Percentiles rank a stretch among this genome's conserved stretches.
Evolutionary conservation across 164 flowering plant genomes (phyloP).

Genomic region (Tetrastigma voinierianum): DNA sequence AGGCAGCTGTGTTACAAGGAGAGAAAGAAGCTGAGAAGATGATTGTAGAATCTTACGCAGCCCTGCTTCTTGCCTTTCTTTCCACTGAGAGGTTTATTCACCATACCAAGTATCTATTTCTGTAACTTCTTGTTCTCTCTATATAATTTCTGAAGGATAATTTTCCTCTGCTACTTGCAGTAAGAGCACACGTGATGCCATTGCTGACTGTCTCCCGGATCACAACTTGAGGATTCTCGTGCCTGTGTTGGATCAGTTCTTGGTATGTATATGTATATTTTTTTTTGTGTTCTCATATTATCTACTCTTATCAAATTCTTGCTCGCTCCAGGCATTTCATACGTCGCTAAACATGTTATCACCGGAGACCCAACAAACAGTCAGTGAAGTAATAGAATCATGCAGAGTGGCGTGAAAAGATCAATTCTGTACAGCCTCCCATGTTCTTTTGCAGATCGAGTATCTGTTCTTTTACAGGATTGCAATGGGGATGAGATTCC

Average conservation of each 20-base stretch:
- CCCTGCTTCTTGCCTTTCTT: constrained; percentile 93
- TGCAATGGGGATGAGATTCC: constrained; percentile 2
- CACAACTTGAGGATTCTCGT: constrained; percentile 67
- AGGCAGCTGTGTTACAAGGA: constrained; percentile 70
- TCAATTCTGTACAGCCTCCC: constrained; percentile 23
- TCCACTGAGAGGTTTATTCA: constrained; percentile 78
- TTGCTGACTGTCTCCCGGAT: constrained; percentile 70
- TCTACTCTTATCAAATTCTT: background rate
- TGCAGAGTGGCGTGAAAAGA: constrained; percentile 52
- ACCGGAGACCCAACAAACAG: constrained; percentile 77
- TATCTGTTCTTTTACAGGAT: constrained; percentile 11
- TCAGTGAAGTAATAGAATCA: constrained; percentile 90
- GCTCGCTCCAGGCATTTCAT: constrained; percentile 72
- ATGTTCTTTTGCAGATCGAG: constrained; percentile 4
- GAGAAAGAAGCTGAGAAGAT: constrained; percentile 97
- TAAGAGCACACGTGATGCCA: constrained; percentile 58
- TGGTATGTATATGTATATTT: constrained; percentile 87
- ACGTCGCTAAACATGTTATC: constrained; percentile 85
- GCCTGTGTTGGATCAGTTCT: constrained; percentile 94
- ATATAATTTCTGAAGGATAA: background rate
- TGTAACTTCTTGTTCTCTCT: background rate
- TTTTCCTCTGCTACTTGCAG: constrained; percentile 37
- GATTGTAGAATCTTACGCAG: constrained; percentile 94
- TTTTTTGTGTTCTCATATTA: background rate
- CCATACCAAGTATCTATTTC: background rate